Evolutionary conservation across 257 asterid genomes (phyloP).

Genomic region (Datura wrightii): DNA sequence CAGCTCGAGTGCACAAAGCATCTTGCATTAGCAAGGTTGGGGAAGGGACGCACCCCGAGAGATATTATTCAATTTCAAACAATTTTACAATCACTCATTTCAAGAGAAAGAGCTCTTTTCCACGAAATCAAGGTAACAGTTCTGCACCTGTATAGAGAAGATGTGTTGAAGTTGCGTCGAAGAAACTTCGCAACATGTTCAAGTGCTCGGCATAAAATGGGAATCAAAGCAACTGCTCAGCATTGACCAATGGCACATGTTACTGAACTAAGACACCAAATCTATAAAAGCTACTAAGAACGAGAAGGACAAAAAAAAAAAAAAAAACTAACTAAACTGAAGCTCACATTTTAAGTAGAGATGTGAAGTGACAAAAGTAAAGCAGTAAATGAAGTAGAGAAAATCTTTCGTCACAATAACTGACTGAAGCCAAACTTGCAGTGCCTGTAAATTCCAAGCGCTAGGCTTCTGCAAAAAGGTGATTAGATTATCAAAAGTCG

Average conservation of each 20-base stretch:
- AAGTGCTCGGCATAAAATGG: conserved; percentile 73
- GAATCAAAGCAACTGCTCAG: conserved; percentile 83
- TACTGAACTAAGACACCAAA: neutral
- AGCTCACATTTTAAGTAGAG: conserved; percentile 83
- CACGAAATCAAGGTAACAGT: neutral
- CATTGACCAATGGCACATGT: conserved; percentile 28
- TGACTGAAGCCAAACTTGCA: conserved; percentile 88
- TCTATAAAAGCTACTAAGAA: neutral
- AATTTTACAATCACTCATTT: conserved; percentile 4
- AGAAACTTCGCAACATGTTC: conserved; percentile 88
- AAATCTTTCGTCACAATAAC: conserved; percentile 80
- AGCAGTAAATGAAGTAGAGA: conserved; percentile 80
- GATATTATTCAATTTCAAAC: conserved; percentile 18
- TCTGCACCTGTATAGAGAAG: conserved; percentile 77
- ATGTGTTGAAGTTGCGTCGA: conserved; percentile 79
- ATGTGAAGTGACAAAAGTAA: conserved; percentile 73
- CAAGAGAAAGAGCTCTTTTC: neutral
- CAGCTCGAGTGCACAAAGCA: no score
- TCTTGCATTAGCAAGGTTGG: no score
- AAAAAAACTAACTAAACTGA: neutral
- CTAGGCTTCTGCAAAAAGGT: conserved; percentile 77
- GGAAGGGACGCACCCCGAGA: no score
- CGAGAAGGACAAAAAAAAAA: conserved; percentile 25
- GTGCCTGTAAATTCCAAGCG: conserved; percentile 88
- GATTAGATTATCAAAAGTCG: conserved; percentile 37